Evolutionary conservation across 179 eudicot genomes (phyloP), one percentile per base, ranked within the genome.

Genomic region (Beta macrorhiza): DNA sequence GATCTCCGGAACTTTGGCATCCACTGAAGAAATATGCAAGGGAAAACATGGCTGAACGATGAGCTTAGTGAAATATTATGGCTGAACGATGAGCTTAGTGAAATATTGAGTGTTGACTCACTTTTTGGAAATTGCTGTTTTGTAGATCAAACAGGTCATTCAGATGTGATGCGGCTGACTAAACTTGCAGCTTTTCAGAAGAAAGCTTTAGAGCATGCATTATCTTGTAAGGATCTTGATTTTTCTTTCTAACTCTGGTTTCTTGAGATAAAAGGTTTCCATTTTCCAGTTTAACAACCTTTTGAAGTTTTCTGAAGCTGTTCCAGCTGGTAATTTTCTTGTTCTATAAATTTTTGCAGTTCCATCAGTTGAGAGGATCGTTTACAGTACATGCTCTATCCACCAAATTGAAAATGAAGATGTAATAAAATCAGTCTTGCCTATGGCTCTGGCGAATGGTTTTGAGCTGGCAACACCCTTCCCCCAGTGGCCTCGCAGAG

Each of bases 381-480:
- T 91, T 80, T 97, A 97, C 86, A 97, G 99, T 88, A 97, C 98
- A 63, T 97, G 99, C 81, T 97, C 99, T 5, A 75, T 92, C 71
- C 91, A 97, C 85, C 98, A 94, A 78, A 85, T 89, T 73, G 99
- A 97, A 83, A 97, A 97, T 86, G 99, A 97, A 88, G 98, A 97
- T 74, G 99, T 97, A 57, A 81, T 97, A 57, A 83, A 84, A 37
- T 91, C 97, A 47, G 91, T 92, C 72, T 81, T 92, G 78, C 92
- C 93, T 20, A 74, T 87, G 32, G 97, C 99, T 74, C 56, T 81
- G 25, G 87, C 92, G 77, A 82, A 77, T 32, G 97, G 95, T 72
- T 97, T 97, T 85, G 89, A 92, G 79, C 86, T 97, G 61, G 88
- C 83, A 67, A 87, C 99, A 37, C 90, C 90, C 65, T 91, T 94